Evolutionary conservation across 768 basidiomycete species (phyloP), one percentile per base, ranked within the genome.

Genomic region (Psilocybe sp.): DNA sequence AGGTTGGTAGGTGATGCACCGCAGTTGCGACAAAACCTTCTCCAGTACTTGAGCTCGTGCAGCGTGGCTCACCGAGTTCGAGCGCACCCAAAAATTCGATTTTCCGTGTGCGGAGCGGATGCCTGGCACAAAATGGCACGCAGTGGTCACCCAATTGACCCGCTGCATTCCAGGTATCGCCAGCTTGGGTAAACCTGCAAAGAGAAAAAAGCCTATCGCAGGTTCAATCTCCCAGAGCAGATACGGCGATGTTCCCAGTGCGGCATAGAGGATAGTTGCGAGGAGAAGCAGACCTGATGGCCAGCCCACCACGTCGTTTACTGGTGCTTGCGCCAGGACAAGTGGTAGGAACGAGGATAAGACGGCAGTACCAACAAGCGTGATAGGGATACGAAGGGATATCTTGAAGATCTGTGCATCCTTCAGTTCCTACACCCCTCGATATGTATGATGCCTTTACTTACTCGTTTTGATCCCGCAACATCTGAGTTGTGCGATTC

Each of bases 281-380:
- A 67, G 61, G 31, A 67, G 60, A 23, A 65, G 60, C 15, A 64
- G 38, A 32, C 64, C 64, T 19, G 64, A 34, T 7, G 64, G 64
- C 63, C 64, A 65, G 12, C 63, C 59, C 20, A 62, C 49, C 11
- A 67, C 57, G 46, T 67, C 65, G 44, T 65, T 67, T 4, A 63
- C 61, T 2, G 64, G 64, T 35, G 61, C 63, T 52, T 65, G 62
- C 1, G 64, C 62, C 23, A 59, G 44, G 2, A 52, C 60, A 34
- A 42, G 40, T 12, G 49, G 52, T 20, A 56, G 8, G 46, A 54
- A 47, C 15, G 50, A 34, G 10, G 51, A 19, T 13, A 48, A 10
- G 12, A 59, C 9, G 16, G 52, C 43, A 44, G 55, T 53, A 14
- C 38, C 44, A 42, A 42, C 34, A 13, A 51, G 16, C 13, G 47